Conservation (phyloP, 805 yeast species). For the Saccharomycopsis sp. region DNA sequence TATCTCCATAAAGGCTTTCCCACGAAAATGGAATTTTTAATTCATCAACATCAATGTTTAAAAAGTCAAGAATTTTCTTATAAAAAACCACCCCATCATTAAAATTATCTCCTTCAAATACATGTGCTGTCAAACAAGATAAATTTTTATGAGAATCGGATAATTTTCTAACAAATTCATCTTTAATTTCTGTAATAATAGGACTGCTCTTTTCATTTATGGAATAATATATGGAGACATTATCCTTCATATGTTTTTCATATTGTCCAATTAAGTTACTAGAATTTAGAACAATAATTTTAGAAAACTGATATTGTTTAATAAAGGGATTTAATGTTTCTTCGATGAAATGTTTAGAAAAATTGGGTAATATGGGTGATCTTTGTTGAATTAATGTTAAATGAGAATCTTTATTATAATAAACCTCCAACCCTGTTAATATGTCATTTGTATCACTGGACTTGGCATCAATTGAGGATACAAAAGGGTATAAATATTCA, state of each 20-base stretch:
- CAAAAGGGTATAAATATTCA: conserved; percentile 63
- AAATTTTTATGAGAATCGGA: background rate
- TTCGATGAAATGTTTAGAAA: conserved; percentile 36
- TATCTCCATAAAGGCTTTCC: conserved; percentile 76
- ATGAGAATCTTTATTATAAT: conserved; percentile 29
- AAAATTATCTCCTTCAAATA: conserved; percentile 86
- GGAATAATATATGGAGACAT: background rate
- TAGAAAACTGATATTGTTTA: conserved; percentile 27
- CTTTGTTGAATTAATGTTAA: conserved; percentile 68
- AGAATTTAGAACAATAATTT: conserved; percentile 58
- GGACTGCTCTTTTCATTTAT: no score
- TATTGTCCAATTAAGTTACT: conserved; percentile 15
- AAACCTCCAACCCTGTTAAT: conserved; percentile 60
- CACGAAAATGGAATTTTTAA: conserved; percentile 64
- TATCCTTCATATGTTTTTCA: conserved; percentile 16
- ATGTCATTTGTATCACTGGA: conserved; percentile 26
- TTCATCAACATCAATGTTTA: background rate
- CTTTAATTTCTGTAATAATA: background rate
- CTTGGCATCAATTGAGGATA: conserved; percentile 58
- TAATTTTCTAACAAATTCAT: background rate
- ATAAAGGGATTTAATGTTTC: conserved; percentile 45
- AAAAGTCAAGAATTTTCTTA: conserved; percentile 2
- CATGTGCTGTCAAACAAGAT: conserved; percentile 43
- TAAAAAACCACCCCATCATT: conserved; percentile 15
- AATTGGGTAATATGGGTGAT: conserved; percentile 72